A percentile compares a stretch with the other conserved stretches of the same genome.
Conservation (phyloP, 352 stramenopile genomes). For the Aphanomyces astaci region DNA sequence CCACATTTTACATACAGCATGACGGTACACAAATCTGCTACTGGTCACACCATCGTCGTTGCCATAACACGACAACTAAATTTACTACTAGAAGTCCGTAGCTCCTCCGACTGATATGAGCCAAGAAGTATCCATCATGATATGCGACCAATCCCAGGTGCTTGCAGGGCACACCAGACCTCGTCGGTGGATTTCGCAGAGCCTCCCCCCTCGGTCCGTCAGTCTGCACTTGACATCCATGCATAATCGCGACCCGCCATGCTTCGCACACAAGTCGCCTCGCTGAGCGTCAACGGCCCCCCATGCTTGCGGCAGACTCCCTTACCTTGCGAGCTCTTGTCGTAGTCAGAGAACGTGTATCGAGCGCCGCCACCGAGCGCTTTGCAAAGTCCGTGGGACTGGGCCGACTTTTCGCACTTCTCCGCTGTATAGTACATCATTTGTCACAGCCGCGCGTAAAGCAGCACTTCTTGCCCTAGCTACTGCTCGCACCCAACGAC, state of each 20-base stretch:
- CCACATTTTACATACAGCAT: too few relatives aligned
- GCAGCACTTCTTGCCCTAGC: constrained; percentile 18
- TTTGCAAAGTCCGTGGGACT: constrained; percentile 22
- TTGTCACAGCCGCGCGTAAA: constrained; percentile 21
- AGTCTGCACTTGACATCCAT: constrained; percentile 2
- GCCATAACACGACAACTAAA: too few relatives aligned
- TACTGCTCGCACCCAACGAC: constrained; percentile 22
- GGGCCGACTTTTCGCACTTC: constrained; percentile 18
- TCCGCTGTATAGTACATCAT: constrained; percentile 6
- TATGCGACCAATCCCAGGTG: neutral
- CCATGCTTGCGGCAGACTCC: constrained; percentile 17
- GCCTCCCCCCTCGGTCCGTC: constrained; percentile 17
- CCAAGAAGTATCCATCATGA: neutral
- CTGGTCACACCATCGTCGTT: too few relatives aligned
- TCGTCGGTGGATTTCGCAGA: constrained; percentile 21
- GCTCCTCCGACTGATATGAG: neutral
- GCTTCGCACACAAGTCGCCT: constrained; percentile 11
- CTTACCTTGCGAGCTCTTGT: constrained; percentile 18
- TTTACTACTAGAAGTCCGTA: too few relatives aligned
- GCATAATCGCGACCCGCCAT: constrained; percentile 22
- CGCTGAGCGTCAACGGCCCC: constrained; percentile 14
- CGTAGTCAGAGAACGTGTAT: constrained; percentile 13
- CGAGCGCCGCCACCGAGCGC: constrained; percentile 16
- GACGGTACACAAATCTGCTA: too few relatives aligned
- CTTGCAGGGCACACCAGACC: neutral